These are phyloP conservation scores for Iris macrosiphon DNA, from an alignment of 106 monocot species.

Conservation along the genomic window DNA sequence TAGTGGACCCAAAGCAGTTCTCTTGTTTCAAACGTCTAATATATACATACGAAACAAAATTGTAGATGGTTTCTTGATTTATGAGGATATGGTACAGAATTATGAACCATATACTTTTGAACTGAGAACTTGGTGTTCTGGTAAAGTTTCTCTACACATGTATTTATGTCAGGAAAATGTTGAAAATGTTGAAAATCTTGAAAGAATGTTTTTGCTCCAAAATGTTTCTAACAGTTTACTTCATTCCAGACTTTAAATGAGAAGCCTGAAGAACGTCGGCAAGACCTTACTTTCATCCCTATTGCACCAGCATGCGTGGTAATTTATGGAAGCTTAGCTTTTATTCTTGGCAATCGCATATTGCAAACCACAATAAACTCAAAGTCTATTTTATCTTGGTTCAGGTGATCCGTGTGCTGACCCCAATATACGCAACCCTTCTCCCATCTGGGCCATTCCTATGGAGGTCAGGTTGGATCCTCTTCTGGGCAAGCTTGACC, in stretches of 20 bases:
- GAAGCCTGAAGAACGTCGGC: conserved; percentile 54
- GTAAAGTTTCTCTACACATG: too few relatives aligned
- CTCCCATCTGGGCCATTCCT: conserved; percentile 51
- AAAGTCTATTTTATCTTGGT: not conserved
- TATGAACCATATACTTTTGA: too few relatives aligned
- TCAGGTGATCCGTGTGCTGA: conserved; percentile 85
- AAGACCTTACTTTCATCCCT: conserved; percentile 86
- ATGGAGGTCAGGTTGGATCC: conserved; percentile 57
- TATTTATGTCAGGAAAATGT: not conserved
- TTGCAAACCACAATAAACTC: not conserved
- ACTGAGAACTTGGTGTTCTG: too few relatives aligned
- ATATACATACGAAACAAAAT: too few relatives aligned
- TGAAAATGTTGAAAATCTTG: too few relatives aligned
- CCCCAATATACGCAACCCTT: conserved; percentile 57
- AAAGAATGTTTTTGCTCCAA: not conserved
- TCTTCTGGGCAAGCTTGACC: conserved; percentile 48
- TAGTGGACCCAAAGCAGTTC: too few relatives aligned
- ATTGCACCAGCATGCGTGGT: conserved; percentile 97
- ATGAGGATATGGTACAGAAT: too few relatives aligned
- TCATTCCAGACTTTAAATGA: conserved; percentile 60
- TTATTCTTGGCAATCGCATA: not conserved
- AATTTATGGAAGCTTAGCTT: conserved; percentile 1
- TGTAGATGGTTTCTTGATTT: too few relatives aligned
- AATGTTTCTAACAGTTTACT: not conserved
- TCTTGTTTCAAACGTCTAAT: too few relatives aligned